Conservation (phyloP, 805 yeast species). For the Saccharomyces eubayanus region DNA sequence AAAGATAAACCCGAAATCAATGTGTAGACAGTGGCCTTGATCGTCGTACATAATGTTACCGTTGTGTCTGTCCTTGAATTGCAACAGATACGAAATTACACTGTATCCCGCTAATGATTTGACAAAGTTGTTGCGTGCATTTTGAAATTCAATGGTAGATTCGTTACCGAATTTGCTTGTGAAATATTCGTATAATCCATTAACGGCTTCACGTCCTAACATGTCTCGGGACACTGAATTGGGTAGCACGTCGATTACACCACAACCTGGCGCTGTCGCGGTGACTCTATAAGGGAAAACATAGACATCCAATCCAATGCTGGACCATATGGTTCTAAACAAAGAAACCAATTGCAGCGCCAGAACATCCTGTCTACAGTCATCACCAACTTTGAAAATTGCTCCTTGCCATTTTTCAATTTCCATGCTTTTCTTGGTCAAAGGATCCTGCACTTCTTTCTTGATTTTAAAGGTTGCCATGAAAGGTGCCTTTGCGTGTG, state of each 20-base stretch:
- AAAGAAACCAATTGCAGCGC: conserved; percentile 88
- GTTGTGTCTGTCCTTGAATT: conserved; percentile 95
- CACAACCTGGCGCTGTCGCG: conserved; percentile 99
- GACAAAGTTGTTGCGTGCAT: conserved; percentile 85
- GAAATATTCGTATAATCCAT: conserved; percentile 89
- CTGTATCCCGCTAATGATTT: conserved; percentile 93
- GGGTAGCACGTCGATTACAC: conserved; percentile 95
- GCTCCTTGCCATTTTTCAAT: conserved; percentile 85
- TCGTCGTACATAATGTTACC: conserved; percentile 96
- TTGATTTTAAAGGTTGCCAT: conserved; percentile 89
- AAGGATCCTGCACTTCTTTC: conserved; percentile 40
- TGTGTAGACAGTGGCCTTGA: conserved; percentile 89
- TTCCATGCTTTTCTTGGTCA: conserved; percentile 34
- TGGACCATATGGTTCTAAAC: conserved; percentile 83
- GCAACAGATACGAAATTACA: conserved; percentile 79
- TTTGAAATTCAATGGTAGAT: conserved; percentile 77
- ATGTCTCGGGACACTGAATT: conserved; percentile 93
- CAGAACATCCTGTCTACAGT: conserved; percentile 93
- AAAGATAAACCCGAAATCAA: conserved; percentile 97
- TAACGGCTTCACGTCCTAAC: conserved; percentile 98
- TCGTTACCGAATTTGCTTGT: conserved; percentile 93
- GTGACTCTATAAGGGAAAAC: conserved; percentile 93
- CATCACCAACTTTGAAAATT: conserved; percentile 98
- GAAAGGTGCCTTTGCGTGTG: conserved; percentile 98
- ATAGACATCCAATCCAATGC: conserved; percentile 79